Base-by-base conservation (phyloP, 2,329 filamentous ascomycete species). In the Trichophyton simii region DNA sequence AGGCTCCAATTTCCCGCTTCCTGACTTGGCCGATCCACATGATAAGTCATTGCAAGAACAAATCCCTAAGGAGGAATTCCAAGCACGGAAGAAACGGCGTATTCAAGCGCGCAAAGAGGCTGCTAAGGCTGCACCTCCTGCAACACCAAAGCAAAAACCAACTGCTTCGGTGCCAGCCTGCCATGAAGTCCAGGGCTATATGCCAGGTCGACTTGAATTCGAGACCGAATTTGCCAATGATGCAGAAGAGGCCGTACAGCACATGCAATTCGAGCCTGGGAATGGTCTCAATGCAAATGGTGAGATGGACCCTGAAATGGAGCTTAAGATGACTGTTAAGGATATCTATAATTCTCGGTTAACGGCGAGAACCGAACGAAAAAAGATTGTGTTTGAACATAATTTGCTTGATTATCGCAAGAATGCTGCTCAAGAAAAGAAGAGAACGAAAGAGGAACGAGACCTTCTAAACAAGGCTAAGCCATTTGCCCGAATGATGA, bases 211-310 rank as follows among this genome's bases (percentile, higher is more conserved):
- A 46, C 76, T 99, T 66, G 94, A 99, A 70, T 99, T 99, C 66
- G 94, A 99, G 79, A 96, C 89, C 0, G 94, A 99, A 69, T 94
- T 96, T 71, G 89, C 92, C 70, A 99, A 99, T 69, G 94, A 99
- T 69, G 94, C 94, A 0, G 94, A 99, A 76, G 95, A 97, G 75
- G 92, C 92, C 0, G 94, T 99, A 1, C 94, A 99, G 72, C 86
- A 95, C 65, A 97, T 99, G 91, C 88, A 95, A 65, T 99, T 99
- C 69, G 92, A 97, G 62, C 92, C 94, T 0, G 94, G 94, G 28
- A 92, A 96, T 75, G 94, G 94, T 62, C 80, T 95, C 66, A 95
- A 96, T 69, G 86, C 88, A 0, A 96, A 91, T 0, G 88, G 89
- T 64, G 87, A 95, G 70, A 79, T 95, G 62, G 94, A 99, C 68